A percentile compares a stretch with the other conserved stretches of the same genome.
Conservation (phyloP, 805 yeast genomes). For the Tetrapisispora pingtungensis region DNA sequence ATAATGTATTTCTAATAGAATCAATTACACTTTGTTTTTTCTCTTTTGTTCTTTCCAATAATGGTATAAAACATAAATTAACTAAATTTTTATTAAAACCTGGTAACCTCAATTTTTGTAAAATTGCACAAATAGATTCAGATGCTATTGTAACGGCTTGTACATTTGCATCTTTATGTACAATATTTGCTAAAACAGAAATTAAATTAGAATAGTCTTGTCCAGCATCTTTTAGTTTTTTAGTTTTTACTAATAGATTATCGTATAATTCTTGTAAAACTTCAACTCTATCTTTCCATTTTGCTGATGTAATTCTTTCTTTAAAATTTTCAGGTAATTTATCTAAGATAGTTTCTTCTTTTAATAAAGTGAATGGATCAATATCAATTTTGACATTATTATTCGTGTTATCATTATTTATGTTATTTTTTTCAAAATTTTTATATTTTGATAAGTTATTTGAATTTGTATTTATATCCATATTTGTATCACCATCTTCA, state of each 20-base stretch:
- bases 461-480: slow-evolving; percentile 13
- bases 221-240: slow-evolving; percentile 36
- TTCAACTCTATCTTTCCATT: slow-evolving; percentile 92
- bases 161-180: slow-evolving; percentile 74
- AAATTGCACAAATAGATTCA: slow-evolving; percentile 48
- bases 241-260: slow-evolving; percentile 39
- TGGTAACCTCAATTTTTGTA: slow-evolving; percentile 50
- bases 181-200: slow-evolving; percentile 54
- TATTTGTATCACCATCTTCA: slow-evolving; percentile 33
- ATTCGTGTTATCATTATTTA: neutral
- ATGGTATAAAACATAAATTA: slow-evolving; percentile 42
- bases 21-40: slow-evolving; percentile 71
- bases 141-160: slow-evolving; percentile 79
- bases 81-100: slow-evolving; percentile 43
- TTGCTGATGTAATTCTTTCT: slow-evolving; percentile 44
- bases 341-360: slow-evolving; percentile 56
- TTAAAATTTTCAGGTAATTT: slow-evolving; percentile 57
- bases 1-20: slow-evolving; percentile 52
- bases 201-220: slow-evolving; percentile 61
- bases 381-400: slow-evolving; percentile 12
- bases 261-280: slow-evolving; percentile 53
- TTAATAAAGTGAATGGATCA: slow-evolving; percentile 64
- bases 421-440: neutral
- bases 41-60: slow-evolving; percentile 79
- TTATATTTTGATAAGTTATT: neutral